Base-by-base conservation (phyloP, 2,329 filamentous ascomycete species). In the Chaetomium olivaceum region DNA sequence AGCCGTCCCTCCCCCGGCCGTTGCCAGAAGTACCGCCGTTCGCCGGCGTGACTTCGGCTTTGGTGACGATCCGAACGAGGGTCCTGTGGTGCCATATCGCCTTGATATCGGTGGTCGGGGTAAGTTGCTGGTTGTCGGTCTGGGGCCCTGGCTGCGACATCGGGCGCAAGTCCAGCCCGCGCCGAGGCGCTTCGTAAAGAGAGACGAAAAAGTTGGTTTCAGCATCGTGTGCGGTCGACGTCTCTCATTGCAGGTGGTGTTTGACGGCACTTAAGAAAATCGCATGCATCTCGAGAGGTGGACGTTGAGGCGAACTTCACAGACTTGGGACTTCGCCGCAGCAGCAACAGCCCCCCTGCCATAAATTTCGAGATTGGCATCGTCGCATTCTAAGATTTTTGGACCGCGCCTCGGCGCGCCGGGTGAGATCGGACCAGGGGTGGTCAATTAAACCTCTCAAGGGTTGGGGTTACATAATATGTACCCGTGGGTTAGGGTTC, bases 1-100 rank as follows among this genome's bases (percentile, higher is more conserved):
- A 12, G 80, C 79, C 11, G 81, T 77, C 2, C 80, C 83, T n/a
- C 79, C 81, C 19, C 84, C 82, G 1, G 80, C 78, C 6, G 85
- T 82, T 16, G 84, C 82, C 48, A 84, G 78, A 31, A 87, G 73
- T 19, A 85, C 72, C 9, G 71, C 73, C 19, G 72, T 64, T 46
- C 67, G 67, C 25, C 68, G 70, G 6, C 67, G 66, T 2, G 69
- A 48, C 52, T 64, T 70, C 21, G 66, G 27, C 39, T 58, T 67
- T 12, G 68, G 52, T 4, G 48, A 7, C 14, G 52, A 3, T 21
- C 55, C 19, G 19, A 60, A 63, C 56, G 65, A 55, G 25, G 69
- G 57, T 33, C 54, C 4, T 39, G 48, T 31, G 43, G 55, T 68
- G 51, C 63, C 65, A 68, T 72, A 72, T 59, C 64, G 70, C 27